phyloP scores from a whole-genome alignment of 306 rosid species.

The Begonia loranthoides region DNA sequence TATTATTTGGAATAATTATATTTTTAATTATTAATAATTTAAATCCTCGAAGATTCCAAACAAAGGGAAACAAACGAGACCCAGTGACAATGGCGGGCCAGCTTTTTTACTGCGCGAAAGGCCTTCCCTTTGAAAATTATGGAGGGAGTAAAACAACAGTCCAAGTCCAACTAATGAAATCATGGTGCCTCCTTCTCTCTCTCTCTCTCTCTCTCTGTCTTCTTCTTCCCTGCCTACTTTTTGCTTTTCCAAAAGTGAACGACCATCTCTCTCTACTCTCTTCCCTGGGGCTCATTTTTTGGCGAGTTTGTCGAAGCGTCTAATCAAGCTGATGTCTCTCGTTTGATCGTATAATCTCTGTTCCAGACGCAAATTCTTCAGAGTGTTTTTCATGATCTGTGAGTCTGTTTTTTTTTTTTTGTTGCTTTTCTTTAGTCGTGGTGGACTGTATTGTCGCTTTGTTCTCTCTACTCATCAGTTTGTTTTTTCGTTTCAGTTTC shows the following conservation, averaged over 20 bases:
- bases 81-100: too few species aligned
- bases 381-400: background rate
- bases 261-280: conserved; percentile 22
- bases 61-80: too few species aligned
- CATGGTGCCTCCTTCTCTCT: background rate
- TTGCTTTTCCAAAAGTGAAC: conserved; percentile 36
- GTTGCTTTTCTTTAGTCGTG: background rate
- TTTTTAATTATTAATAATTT: too few species aligned
- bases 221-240: background rate
- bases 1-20: too few species aligned
- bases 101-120: too few species aligned
- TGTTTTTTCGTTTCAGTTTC: background rate
- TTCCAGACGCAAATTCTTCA: background rate
- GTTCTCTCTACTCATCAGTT: background rate
- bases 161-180: too few species aligned
- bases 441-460: background rate
- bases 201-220: conserved; percentile 17
- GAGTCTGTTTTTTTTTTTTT: background rate
- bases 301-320: background rate
- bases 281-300: conserved; percentile 9
- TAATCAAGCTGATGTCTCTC: background rate
- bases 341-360: background rate
- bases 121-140: too few species aligned
- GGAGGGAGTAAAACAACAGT: too few species aligned
- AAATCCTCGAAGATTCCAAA: too few species aligned